Evolutionary conservation across 2,329 filamentous ascomycete genomes (phyloP), one percentile per base, ranked within the genome.

Genomic region (Aspergillus arachidicola): DNA sequence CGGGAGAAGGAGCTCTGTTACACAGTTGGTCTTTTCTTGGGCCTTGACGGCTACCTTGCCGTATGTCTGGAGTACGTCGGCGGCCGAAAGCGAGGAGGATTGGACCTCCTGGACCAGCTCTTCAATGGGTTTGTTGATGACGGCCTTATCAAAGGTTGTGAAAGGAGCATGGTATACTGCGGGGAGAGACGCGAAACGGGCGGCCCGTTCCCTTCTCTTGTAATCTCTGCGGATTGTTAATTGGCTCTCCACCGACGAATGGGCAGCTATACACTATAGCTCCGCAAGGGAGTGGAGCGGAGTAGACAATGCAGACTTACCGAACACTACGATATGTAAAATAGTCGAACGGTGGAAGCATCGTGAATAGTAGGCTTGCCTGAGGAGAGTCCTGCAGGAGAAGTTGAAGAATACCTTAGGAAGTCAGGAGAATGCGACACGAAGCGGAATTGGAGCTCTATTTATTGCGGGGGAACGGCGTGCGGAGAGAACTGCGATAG

Each of bases 1-100:
- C 0, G 87, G 83, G 43, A 97, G 85, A 81, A 97, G 86, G 61
- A 97, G 82, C 79, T 97, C 94, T 0, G 94, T 97, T 14, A 96
- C 80, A 73, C 92, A 96, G 76, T 97, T 97, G 2, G 93, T 97
- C 79, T 90, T 90, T 66, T 89, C 85, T 41, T 97, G 94, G 1
- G 93, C 94, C 72, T 89, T 90, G 58, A 96, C 76, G 0, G 94
- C 91, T 23, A 94, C 89, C 78, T 96, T 97, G 72, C 91, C 91
- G 75, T 97, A 98, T 12, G 93, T 88, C 64, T 84, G 87, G n/a
- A 97, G 87, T 54, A 97, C 86, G 65, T 93, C 88, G 28, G 89
- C 75, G 0, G 94, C 89, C 14, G 85, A 84, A 56, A 88, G 82
- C 59, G 83, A 79, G 51, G 88, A 85, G n/a, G 86, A 85, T 36